These are phyloP conservation scores for Aspergillus hiratsukae DNA, from an alignment of 2,329 filamentous ascomycete species.

Conservation along the genomic window DNA sequence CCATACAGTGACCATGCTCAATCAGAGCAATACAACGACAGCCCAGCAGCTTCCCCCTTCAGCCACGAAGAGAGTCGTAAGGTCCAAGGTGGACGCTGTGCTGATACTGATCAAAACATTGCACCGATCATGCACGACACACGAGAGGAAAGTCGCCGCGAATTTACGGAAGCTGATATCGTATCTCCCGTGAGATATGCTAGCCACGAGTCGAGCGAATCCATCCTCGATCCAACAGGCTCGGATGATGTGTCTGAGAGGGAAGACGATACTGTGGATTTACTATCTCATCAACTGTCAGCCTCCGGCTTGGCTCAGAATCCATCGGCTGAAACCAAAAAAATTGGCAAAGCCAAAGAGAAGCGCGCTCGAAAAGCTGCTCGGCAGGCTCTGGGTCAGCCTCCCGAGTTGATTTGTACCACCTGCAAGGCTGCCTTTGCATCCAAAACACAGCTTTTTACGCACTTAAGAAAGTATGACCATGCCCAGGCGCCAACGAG, in stretches of 20 bases:
- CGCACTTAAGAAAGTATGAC: constrained; percentile 61
- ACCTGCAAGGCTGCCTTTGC: constrained; percentile 74
- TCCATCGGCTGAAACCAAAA: constrained; percentile 17
- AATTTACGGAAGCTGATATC: neutral
- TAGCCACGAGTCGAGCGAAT: neutral
- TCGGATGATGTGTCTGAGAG: neutral
- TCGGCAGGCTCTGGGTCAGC: constrained; percentile 20
- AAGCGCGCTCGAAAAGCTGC: constrained; percentile 50
- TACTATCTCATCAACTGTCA: constrained; percentile 15
- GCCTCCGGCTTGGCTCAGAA: constrained; percentile 17
- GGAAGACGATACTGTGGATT: constrained; percentile 8
- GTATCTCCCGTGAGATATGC: neutral
- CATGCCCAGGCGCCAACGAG: constrained; percentile 54
- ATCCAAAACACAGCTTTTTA: constrained; percentile 68
- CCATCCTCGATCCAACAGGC: neutral
- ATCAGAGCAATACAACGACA: neutral
- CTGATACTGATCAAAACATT: neutral
- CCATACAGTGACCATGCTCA: neutral
- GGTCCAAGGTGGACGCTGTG: neutral
- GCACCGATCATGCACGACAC: neutral
- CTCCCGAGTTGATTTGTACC: constrained; percentile 61
- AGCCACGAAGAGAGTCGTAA: constrained; percentile 21
- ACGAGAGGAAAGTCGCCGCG: neutral
- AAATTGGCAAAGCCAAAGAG: constrained; percentile 50
- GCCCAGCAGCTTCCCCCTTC: neutral